A percentile compares a stretch with the other conserved stretches of the same genome.
Conservation (phyloP, 1,139 yeast genomes). For the Wickerhamomyces sp. region DNA sequence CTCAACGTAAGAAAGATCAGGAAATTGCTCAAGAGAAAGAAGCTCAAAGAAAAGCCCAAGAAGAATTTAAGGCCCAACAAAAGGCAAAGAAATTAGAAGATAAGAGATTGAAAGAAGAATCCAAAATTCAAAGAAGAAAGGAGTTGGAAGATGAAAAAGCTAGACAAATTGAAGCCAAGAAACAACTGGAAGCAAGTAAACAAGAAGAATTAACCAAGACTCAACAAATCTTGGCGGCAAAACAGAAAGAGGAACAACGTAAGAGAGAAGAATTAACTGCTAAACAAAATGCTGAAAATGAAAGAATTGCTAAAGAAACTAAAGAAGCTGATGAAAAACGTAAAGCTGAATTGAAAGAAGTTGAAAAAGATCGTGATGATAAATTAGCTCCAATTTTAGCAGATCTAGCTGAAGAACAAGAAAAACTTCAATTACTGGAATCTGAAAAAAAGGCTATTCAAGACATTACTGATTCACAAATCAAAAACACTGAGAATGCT, state of each 20-base stretch:
- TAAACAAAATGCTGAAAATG: constrained; percentile 17
- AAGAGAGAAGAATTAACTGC: constrained; percentile 20
- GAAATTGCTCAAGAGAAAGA: constrained; percentile 31
- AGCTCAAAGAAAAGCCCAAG: constrained; percentile 17
- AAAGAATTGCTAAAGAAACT: constrained; percentile 24
- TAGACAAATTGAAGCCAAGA: constrained; percentile 17
- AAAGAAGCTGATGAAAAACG: constrained; percentile 23
- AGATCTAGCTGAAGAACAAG: constrained; percentile 17
- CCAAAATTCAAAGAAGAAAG: constrained; percentile 29
- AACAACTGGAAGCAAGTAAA: constrained; percentile 21
- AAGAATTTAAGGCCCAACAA: constrained; percentile 21
- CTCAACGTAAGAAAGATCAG: constrained; percentile 68
- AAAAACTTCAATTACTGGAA: constrained; percentile 19
- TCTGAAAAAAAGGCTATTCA: constrained; percentile 23
- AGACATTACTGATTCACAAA: constrained; percentile 20
- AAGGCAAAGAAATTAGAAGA: constrained; percentile 23
- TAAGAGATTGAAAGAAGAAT: constrained; percentile 30
- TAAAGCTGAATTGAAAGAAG: constrained; percentile 21
- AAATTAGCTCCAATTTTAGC: constrained; percentile 23
- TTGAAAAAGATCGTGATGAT: constrained; percentile 20
- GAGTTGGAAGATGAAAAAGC: constrained; percentile 23
- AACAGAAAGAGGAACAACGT: constrained; percentile 23
- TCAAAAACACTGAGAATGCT: constrained; percentile 20
- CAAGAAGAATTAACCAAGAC: constrained; percentile 23
- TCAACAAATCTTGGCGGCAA: constrained; percentile 17